Base-by-base conservation (phyloP, 768 basidiomycete genomes). In the Hericium erinaceus region DNA sequence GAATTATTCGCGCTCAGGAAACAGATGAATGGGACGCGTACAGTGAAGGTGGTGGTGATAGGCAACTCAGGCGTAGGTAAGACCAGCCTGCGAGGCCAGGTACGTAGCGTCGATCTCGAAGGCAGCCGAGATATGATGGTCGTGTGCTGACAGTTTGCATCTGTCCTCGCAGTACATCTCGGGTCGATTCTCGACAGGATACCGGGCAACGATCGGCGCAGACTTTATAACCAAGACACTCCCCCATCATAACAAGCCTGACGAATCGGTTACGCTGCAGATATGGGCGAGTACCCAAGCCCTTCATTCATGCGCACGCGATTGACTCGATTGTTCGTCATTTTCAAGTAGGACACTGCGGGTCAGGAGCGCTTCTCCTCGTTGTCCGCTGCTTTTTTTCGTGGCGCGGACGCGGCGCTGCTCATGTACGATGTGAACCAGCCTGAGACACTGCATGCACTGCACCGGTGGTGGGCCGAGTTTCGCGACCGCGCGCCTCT, bases 351-450 rank as follows among this genome's bases (percentile, higher is more conserved):
- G 85, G 90, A 92, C 65, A 92, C 89, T 0, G 88, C 89, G 1
- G 91, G 92, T 2, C 92, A 94, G 68, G 91, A 94, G 65, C 81
- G 92, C 4, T 93, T 94, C 73, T 89, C 89, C 1, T 84, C 80
- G 41, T 77, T 93, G 16, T 89, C 90, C 0, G 75, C 80, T 0
- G 89, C 92, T 0, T 93, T 93, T 71, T 94, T 91, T 64, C 81
- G 92, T 6, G 88, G 88, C 2, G 88, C 90, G 2, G 89, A 92
- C 64, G 92, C 90, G 1, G 89, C 80, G 1, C 60, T 94, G 15
- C 78, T 94, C 61, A 80, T 92, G 74, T 94, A 87, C 68, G 89
- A 92, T 65, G 85, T 88, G 33, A 89, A 85, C 62, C 67, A 78
- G 3, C 82, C 82, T 0, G 75, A 81, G 48, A 82, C 85, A 9